Percentiles rank a stretch among this genome's conserved stretches.
phyloP scores from a whole-genome alignment of 371 early-diverging fungal species.

The Mortierella sp. region DNA sequence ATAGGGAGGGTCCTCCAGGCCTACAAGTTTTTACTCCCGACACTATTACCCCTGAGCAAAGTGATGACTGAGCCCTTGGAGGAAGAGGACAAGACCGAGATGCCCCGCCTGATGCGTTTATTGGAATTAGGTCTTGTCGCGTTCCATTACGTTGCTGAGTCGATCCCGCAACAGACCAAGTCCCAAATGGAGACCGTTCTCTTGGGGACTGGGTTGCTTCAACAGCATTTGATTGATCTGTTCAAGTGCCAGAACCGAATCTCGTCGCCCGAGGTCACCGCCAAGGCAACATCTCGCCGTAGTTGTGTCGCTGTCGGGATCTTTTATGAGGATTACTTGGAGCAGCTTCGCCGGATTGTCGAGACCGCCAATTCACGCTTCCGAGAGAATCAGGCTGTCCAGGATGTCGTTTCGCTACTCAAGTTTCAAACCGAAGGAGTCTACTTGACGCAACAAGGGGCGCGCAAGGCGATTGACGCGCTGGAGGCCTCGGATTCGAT shows the following conservation, averaged over 20 bases:
- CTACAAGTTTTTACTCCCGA: background rate
- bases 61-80: slow-evolving; percentile 5
- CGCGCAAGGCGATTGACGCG: slow-evolving; percentile 9
- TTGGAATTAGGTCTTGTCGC: slow-evolving; percentile 23
- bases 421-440: slow-evolving; percentile 31
- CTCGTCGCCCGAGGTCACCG: background rate
- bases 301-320: slow-evolving; percentile 24
- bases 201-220: slow-evolving; percentile 5
- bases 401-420: slow-evolving; percentile 1
- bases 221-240: background rate
- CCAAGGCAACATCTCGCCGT: background rate
- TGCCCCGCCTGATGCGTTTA: slow-evolving; percentile 1
- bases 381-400: slow-evolving; percentile 2
- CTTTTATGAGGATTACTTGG: slow-evolving; percentile 26
- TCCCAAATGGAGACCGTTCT: background rate
- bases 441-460: slow-evolving; percentile 29
- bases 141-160: slow-evolving; percentile 13
- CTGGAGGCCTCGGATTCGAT: slow-evolving; percentile 11
- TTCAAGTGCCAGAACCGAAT: slow-evolving; percentile 16
- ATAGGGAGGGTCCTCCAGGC: background rate
- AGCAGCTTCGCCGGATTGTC: background rate
- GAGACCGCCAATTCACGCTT: background rate
- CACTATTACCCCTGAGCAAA: slow-evolving; percentile 4
- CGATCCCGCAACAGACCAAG: slow-evolving; percentile 2
- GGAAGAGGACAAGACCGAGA: background rate